Evolutionary conservation across 164 flowering plant species (phyloP).

Genomic region (Saururus chinensis): DNA sequence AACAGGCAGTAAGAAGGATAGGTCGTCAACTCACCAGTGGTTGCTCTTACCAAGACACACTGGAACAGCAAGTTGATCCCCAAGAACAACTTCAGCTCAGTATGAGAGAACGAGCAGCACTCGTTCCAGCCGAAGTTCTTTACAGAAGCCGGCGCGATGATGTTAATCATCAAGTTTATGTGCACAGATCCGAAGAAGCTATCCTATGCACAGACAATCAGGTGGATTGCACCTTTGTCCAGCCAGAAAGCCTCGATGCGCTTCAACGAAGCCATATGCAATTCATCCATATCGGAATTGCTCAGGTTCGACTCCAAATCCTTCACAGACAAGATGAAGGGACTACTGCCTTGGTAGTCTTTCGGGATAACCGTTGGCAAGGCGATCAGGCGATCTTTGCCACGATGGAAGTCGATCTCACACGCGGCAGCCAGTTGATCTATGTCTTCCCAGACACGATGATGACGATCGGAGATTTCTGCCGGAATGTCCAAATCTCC

Average conservation of each 20-base stretch:
- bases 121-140: no score
- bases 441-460: neutral
- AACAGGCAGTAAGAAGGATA: no score
- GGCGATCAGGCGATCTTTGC: neutral
- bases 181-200: no score
- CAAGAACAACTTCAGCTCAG: no score
- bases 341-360: neutral
- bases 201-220: no score
- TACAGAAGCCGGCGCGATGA: no score
- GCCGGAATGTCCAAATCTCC: neutral
- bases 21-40: no score
- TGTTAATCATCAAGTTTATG: no score
- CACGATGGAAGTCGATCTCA: slow-evolving; percentile 4
- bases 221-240: neutral
- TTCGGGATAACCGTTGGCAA: slow-evolving; percentile 1
- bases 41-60: no score
- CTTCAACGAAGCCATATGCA: neutral
- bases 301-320: neutral
- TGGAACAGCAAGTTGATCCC: no score
- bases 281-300: neutral
- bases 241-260: neutral
- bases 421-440: neutral
- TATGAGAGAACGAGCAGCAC: no score
- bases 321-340: neutral
- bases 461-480: neutral